Base-by-base conservation (phyloP, 1,139 yeast genomes). In the Yamadazyma jaroonii region DNA sequence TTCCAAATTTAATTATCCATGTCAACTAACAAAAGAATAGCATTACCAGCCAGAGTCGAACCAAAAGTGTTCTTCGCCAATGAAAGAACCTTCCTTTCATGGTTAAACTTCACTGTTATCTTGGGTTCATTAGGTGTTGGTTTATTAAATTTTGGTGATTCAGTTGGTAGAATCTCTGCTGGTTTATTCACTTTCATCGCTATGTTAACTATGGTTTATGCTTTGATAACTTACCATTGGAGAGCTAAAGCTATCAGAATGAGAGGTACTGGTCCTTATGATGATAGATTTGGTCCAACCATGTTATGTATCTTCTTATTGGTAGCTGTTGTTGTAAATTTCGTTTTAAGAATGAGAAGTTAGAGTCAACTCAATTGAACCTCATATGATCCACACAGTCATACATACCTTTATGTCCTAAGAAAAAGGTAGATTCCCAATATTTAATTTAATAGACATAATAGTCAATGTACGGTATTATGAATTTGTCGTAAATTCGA, bases 11-110 rank as follows among this genome's bases (percentile, higher is more conserved):
- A 20, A 11, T 30, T 20, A 17, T 30, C 34, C 20, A 42, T 42
- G 39, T 52, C 65, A 15, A 45, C 57, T 27, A 57, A 42, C 48
- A 92, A 92, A 65, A 84, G 97, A 70, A 92, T 92, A 53, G 97
- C 98, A 8, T 76, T 94, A 41, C 99, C 99, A 36, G 95, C 97
- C 29, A 78, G 99, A 49, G 96, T 92, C 22, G 99, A 92, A 64
- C 99, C 99, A 50, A 92, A 92, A 64, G 98, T 92, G 25, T 92
- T 92, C 72, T 92, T 92, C 56, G 98, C 98, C 56, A 92, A 94
- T 59, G 99, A 92, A 68, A 87, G 99, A 74, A 92, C 98, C 2
- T 92, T 92, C 59, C 77, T 92, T 46, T 90, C 97, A 34, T 92
- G 99, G 99, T 78, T 92, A 55, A 94, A 92, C 66, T 92, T 94